Conservation (phyloP, 768 basidiomycete genomes). For the Mycena rebaudengoi region DNA sequence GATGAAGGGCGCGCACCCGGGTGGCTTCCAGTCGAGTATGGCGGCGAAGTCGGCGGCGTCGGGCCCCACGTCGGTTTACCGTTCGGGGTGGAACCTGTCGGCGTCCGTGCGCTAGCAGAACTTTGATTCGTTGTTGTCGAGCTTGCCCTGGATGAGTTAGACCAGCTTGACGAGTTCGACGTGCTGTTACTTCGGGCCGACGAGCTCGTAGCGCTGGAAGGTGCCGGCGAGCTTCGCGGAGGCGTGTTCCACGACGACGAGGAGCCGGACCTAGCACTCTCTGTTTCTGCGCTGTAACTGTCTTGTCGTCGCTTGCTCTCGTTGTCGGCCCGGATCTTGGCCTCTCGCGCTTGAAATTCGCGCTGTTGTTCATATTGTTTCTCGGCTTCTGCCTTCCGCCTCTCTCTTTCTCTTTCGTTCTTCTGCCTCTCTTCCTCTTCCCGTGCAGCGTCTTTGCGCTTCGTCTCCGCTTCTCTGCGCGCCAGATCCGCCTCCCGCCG, state of each 20-base stretch:
- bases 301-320: conserved; percentile 57
- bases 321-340: conserved; percentile 51
- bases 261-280: conserved; percentile 39
- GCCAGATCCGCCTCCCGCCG: conserved; percentile 28
- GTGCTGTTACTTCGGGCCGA: conserved; percentile 20
- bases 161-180: conserved; percentile 9
- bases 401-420: conserved; percentile 25
- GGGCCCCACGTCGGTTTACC: conserved; percentile 12
- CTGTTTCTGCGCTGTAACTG: conserved; percentile 47
- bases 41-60: neutral
- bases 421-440: conserved; percentile 27
- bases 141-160: conserved; percentile 12
- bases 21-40: conserved; percentile 10
- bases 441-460: conserved; percentile 20
- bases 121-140: conserved; percentile 35
- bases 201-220: conserved; percentile 29
- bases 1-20: conserved; percentile 13
- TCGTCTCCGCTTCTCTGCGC: conserved; percentile 13
- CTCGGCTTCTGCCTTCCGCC: conserved; percentile 38
- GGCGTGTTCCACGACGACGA: conserved; percentile 25
- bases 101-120: conserved; percentile 27
- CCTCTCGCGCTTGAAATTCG: conserved; percentile 53
- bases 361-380: conserved; percentile 44
- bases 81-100: conserved; percentile 8
- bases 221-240: conserved; percentile 35